Conservation (phyloP, 1,284 basidiomycete species). For the Bondarzewia mesenterica region DNA sequence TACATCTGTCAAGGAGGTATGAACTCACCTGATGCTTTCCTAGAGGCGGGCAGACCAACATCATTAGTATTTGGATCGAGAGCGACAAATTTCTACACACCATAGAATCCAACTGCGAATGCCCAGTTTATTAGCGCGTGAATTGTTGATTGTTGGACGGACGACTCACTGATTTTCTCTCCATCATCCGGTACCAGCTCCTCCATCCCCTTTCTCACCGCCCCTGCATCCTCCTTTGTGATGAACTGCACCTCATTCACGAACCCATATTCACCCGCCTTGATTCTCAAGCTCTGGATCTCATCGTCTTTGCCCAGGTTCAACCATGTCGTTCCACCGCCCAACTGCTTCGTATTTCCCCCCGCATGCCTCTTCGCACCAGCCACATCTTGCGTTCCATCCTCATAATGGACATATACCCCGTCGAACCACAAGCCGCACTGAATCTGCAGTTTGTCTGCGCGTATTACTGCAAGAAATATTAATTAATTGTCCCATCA, state of each 20-base stretch:
- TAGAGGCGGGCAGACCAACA: no score
- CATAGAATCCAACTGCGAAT: neutral
- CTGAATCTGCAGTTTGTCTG: neutral
- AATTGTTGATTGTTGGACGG: no score
- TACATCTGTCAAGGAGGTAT: neutral
- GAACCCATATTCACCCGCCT: neutral
- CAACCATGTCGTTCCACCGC: neutral
- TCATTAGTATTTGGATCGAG: no score
- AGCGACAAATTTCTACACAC: no score
- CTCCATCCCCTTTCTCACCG: neutral
- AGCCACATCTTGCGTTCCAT: neutral
- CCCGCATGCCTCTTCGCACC: neutral
- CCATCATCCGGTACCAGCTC: neutral
- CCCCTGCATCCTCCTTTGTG: neutral
- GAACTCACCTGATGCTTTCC: neutral
- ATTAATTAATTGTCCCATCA: no score
- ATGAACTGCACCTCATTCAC: neutral
- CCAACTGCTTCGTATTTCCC: neutral
- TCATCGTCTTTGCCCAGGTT: neutral
- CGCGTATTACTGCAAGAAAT: constrained; percentile 1
- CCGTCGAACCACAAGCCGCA: constrained; percentile 1
- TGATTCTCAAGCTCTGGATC: neutral
- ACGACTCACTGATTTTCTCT: constrained; percentile 1
- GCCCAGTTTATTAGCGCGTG: neutral
- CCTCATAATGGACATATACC: neutral